Base-by-base conservation (phyloP, 192 early-diverging fungal genomes). In the Martensiomyces pterosporus region DNA sequence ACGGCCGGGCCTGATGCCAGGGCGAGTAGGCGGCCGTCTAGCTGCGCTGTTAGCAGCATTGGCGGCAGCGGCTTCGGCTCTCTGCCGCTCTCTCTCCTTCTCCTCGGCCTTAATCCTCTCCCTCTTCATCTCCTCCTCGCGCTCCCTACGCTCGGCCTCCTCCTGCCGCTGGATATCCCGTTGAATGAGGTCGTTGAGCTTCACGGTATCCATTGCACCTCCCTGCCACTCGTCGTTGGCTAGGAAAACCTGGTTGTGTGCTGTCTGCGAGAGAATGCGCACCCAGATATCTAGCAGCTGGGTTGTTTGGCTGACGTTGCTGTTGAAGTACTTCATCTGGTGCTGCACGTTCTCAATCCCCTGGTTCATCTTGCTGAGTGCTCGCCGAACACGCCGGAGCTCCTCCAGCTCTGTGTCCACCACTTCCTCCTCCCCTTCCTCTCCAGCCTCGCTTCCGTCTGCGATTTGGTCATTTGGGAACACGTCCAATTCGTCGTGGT, bases 271-370 rank as follows among this genome's bases (percentile, higher is more conserved):
- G 24, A 80, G 45, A 23, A 78, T 67, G 27, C 58, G 53, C 21
- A 77, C 69, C 79, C 79, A 80, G 13, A 69, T 44, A 34, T 80
- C 76, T 23, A 80, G 55, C 32, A 80, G 41, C 43, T 79, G 76
- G 8, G 77, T 69, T 13, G 79, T 77, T 52, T 80, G 69, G 44
- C 71, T 62, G 9, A 80, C 63, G 13, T 75, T 80, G 58, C 69
- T 68, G 34, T 64, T 72, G 37, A 80, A 79, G 54, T 72, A 73
- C 56, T 73, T 73, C 38, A 73, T 54, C 33, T 73, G 69, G 25
- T 52, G 57, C 19, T 65, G 63, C 1, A 73, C 58, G 24, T 66
- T 65, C 34, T 73, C 69, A 2, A 73, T 47, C 9, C 69, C 69
- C 23, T 73, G 63, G 34, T 73, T 73, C 49, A 73, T 57, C 49